A percentile compares a stretch with the other conserved stretches of the same genome.
Conservation (phyloP, 176 grass and related monocot species). For the Cenchrus purpureus region DNA sequence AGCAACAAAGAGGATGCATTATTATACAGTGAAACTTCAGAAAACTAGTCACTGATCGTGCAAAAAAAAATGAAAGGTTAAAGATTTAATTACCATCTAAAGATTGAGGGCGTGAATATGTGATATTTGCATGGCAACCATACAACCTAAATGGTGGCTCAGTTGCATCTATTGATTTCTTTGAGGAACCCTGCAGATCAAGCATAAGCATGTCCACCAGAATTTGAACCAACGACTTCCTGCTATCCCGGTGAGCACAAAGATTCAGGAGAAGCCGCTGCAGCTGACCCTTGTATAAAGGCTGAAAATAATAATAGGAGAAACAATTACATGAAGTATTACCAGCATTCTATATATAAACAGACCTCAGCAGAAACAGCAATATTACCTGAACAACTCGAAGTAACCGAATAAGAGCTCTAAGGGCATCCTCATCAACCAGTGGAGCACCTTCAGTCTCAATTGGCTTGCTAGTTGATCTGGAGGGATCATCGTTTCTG, state of each 20-base stretch:
- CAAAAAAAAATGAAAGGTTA: not conserved
- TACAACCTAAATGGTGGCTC: conserved; percentile 91
- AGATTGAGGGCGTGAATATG: conserved; percentile 92
- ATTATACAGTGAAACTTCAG: conserved; percentile 19
- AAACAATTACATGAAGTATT: not conserved
- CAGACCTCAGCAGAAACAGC: not conserved
- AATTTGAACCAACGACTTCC: conserved; percentile 86
- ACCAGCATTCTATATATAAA: not conserved
- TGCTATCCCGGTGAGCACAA: conserved; percentile 86
- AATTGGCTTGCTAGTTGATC: conserved; percentile 68
- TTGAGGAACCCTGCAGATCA: conserved; percentile 73
- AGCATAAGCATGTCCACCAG: conserved; percentile 97
- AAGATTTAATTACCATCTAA: conserved; percentile 66
- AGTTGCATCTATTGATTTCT: conserved; percentile 56
- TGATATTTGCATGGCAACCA: conserved; percentile 93
- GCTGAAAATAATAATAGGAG: conserved; percentile 52
- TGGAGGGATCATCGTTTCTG: conserved; percentile 67
- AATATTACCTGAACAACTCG: conserved; percentile 92
- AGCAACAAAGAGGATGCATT: conserved; percentile 20
- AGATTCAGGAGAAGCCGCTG: conserved; percentile 97
- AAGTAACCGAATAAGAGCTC: conserved; percentile 86
- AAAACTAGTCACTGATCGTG: not conserved
- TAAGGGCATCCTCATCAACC: conserved; percentile 82
- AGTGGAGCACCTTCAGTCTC: conserved; percentile 90
- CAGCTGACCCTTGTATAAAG: conserved; percentile 91